Evolutionary conservation across 495 filamentous ascomycete species (phyloP), one percentile per base, ranked within the genome.

Genomic region (Paragyromitra xinjiangensis): DNA sequence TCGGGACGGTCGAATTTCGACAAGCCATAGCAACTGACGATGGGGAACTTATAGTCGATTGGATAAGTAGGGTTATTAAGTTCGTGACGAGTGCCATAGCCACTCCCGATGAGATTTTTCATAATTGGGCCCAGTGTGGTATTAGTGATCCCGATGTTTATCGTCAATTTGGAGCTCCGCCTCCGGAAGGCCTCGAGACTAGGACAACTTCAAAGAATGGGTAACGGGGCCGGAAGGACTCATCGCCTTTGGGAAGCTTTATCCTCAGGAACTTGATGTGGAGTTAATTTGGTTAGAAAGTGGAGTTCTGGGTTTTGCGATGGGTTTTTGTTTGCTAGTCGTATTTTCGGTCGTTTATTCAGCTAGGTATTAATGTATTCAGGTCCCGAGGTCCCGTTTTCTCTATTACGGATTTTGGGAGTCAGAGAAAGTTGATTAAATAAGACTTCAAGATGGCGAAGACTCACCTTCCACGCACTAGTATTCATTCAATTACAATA

Each of bases 11-110:
- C 8, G 73, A 64, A 37, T 76, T 76, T 19, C 63, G 48, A 14
- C 56, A 75, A 11, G 72, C 55, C 12, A 29, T 65, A 16, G 71
- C 50, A 6, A 75, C 65, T 22, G 16, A 19, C 26, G 22, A 76
- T 6, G 16, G 29, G 0, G 0, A 34, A 2, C 14, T 34, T 29
- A 64, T 19, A 0, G 26, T 65, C 0, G 19, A 45, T 9, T 65
- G 39, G 67, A 55, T 70, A 14, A 5, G 1, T n/a, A 56, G 14
- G 29, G 48, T 64, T 6, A 73, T 50, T 6, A 72, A 56, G 34
- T 76, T 73, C 24, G 59, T 76, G 14, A 65, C 42, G 29, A 51
- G 26, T 6, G 45, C 69, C n/a, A 14, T 71, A 26, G 1, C 44
- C 12, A 55, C 69, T n/a, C 11, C 56, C 19, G 69, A 63, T 37